Evolutionary conservation across 805 yeast species (phyloP), one percentile per base, ranked within the genome.

Genomic region (Metschnikowia hibisci): DNA sequence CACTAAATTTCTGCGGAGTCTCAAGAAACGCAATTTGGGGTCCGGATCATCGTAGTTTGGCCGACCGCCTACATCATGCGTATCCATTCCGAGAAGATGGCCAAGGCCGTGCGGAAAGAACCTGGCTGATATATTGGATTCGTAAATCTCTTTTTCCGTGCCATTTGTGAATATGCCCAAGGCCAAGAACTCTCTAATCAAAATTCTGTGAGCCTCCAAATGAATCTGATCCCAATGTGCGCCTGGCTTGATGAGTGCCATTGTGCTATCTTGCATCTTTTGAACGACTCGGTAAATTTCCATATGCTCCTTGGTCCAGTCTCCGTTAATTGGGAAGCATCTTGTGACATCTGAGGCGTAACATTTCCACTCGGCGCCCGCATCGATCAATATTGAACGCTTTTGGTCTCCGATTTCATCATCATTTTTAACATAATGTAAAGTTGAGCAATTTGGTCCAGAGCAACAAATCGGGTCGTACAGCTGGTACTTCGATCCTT

Each of bases 81-180:
- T 89, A 60, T 91, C 96, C 84, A 91, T 74, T 18, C 99, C 99
- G 32, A 91, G 66, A 57, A 88, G 71, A 60, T 91, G 99, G 11
- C 99, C 99, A 44, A 93, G 69, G 0, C 99, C 99, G 59, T 93
- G 99, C 2, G 99, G 99, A 63, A 82, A 87, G 66, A 91, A 91
- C 16, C 84, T 78, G 4, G 82, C 84, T 3, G 95, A 79, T 4
- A 84, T 79, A 44, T 81, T 76, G 39, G 95, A 77, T 1, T 78
- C 74, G 47, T 78, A 80, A 27, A 91, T 80, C 50, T 88, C 93
- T 15, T 82, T 77, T 13, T 69, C 80, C 4, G 77, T 59, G 46
- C 54, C 73, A 15, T 79, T 76, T 44, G 76, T 76, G 69, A 91
- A 87, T 30, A 91, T 77, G 0, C 97, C 97, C 30, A 93, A 67